Evolutionary conservation across 805 yeast species (phyloP).

Genomic region (Wickerhamiella spandovensis): DNA sequence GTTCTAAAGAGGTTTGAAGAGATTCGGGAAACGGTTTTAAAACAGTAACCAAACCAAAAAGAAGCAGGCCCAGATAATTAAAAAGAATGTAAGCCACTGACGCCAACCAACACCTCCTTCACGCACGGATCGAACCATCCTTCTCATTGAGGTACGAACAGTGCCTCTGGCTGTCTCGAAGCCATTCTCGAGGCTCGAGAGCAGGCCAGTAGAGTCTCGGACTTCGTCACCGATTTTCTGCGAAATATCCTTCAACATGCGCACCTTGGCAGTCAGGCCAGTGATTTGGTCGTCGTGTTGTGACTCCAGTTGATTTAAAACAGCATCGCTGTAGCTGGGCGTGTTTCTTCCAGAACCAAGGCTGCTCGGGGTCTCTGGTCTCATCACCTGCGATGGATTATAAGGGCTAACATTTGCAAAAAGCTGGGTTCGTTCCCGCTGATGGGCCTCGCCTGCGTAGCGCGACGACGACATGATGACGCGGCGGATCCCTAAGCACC

Average conservation of each 20-base stretch:
- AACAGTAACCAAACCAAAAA: constrained; percentile 34
- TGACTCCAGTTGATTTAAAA: constrained; percentile 47
- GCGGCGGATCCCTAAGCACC: background rate
- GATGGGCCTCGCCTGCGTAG: constrained; percentile 18
- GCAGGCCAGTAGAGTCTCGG: constrained; percentile 35
- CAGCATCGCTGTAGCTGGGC: constrained; percentile 34
- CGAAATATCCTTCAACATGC: constrained; percentile 42
- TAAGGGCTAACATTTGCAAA: constrained; percentile 24
- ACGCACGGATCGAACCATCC: constrained; percentile 52
- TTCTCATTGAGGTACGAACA: constrained; percentile 39
- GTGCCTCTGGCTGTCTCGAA: constrained; percentile 35
- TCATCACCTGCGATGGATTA: constrained; percentile 16
- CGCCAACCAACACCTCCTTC: constrained; percentile 51
- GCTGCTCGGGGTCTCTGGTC: constrained; percentile 4
- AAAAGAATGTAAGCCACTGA: constrained; percentile 40
- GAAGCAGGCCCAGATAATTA: constrained; percentile 37
- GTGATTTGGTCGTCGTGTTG: constrained; percentile 50
- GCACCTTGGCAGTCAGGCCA: constrained; percentile 40
- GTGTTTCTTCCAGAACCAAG: background rate
- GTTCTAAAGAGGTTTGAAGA: no score
- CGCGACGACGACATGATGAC: constrained; percentile 3
- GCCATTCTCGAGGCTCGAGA: constrained; percentile 31
- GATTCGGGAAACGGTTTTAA: background rate
- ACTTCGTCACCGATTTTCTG: constrained; percentile 54
- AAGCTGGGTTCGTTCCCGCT: constrained; percentile 28